Evolutionary conservation across 2,329 filamentous ascomycete species (phyloP).

Genomic region (Diaporthe helianthi): DNA sequence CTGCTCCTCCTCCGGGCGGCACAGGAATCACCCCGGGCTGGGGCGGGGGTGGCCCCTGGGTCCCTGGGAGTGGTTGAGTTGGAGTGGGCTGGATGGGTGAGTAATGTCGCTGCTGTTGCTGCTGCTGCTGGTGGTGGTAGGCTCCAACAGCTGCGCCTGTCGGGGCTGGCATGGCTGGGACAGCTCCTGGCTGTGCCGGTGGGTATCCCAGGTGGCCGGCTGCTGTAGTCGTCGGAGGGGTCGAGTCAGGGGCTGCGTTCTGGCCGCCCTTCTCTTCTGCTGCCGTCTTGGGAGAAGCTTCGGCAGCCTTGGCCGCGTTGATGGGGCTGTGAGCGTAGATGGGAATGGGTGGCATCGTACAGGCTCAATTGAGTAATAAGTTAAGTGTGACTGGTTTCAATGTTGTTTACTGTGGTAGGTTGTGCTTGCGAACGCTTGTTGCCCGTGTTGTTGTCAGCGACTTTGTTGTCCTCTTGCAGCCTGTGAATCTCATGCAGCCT

Average conservation of each 20-base stretch:
- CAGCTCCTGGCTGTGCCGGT: constrained; percentile 55
- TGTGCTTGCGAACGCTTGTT: background rate
- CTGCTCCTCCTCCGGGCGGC: constrained; percentile 41
- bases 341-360: constrained; percentile 65
- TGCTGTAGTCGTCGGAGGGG: constrained; percentile 41
- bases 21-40: constrained; percentile 64
- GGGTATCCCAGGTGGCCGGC: constrained; percentile 43
- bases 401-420: too few species aligned
- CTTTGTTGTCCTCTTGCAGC: background rate
- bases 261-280: constrained; percentile 39
- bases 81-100: constrained; percentile 51
- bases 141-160: constrained; percentile 45
- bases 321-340: constrained; percentile 67
- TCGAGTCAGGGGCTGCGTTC: constrained; percentile 37
- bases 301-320: constrained; percentile 60
- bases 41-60: constrained; percentile 57
- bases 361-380: background rate
- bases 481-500: background rate
- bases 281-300: constrained; percentile 54
- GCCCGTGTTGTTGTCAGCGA: background rate
- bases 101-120: constrained; percentile 40
- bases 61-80: constrained; percentile 44
- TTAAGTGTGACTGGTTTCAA: background rate
- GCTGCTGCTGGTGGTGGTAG: too few species aligned
- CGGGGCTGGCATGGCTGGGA: constrained; percentile 51